These are phyloP conservation scores for Neurospora crassa DNA, from an alignment of 2,329 filamentous ascomycete species.

Conservation along the genomic window DNA sequence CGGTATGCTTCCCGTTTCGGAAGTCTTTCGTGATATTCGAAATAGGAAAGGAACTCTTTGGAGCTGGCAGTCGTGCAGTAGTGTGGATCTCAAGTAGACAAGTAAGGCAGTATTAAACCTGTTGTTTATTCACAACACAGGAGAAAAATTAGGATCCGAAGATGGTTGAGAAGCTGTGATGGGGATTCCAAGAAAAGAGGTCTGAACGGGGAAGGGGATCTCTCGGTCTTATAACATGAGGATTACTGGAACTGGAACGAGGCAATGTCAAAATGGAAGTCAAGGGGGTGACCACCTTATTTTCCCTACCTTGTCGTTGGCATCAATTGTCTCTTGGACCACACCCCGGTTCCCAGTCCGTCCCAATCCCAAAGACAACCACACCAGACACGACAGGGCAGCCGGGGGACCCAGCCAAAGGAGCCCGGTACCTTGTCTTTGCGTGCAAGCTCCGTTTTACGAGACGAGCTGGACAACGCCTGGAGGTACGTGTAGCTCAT, in stretches of 20 bases:
- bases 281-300: constrained; percentile 7
- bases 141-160: constrained; percentile 2
- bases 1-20: neutral
- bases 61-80: neutral
- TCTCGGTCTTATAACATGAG: constrained; percentile 17
- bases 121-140: neutral
- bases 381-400: neutral
- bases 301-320: constrained; percentile 14
- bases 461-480: constrained; percentile 8
- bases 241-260: constrained; percentile 11
- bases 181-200: constrained; percentile 14
- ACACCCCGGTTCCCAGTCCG: constrained; percentile 2
- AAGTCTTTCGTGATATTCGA: neutral
- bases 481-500: constrained; percentile 7
- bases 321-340: constrained; percentile 10
- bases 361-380: neutral
- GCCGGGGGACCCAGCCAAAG: neutral
- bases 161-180: constrained; percentile 10
- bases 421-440: constrained; percentile 12
- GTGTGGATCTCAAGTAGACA: neutral
- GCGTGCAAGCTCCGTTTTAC: constrained; percentile 14
- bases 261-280: constrained; percentile 11
- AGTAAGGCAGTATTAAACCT: constrained; percentile 1
- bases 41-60: neutral
- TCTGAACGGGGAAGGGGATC: constrained; percentile 14